Evolutionary conservation across 306 rosid species (phyloP).

Genomic region (Abrus precatorius): DNA sequence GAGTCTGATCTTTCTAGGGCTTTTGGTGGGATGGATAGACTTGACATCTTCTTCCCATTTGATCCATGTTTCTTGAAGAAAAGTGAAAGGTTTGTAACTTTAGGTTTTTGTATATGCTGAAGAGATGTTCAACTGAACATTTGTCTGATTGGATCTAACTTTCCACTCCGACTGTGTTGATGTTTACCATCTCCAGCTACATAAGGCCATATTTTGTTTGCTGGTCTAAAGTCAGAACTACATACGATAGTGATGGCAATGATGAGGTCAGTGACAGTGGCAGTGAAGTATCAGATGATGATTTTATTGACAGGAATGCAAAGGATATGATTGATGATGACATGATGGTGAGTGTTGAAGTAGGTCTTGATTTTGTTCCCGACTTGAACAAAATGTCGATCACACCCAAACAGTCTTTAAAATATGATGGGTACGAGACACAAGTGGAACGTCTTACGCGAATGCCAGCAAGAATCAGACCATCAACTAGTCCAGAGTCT

Average conservation of each 20-base stretch:
- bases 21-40: slow-evolving; percentile 88
- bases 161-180: neutral
- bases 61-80: slow-evolving; percentile 82
- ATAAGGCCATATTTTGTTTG: slow-evolving; percentile 69
- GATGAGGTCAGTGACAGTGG: slow-evolving; percentile 65
- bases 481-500: slow-evolving; percentile 72
- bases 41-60: slow-evolving; percentile 91
- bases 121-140: neutral
- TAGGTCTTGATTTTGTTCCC: slow-evolving; percentile 38
- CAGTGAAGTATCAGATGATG: slow-evolving; percentile 54
- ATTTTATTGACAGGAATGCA: slow-evolving; percentile 41
- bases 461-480: slow-evolving; percentile 73
- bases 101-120: neutral
- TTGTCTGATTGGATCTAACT: slow-evolving; percentile 9
- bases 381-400: slow-evolving; percentile 71
- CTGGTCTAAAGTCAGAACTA: slow-evolving; percentile 84
- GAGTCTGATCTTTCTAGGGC: slow-evolving; percentile 82
- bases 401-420: slow-evolving; percentile 59
- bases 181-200: slow-evolving; percentile 55
- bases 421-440: neutral
- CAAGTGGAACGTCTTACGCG: slow-evolving; percentile 5
- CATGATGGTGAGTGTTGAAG: slow-evolving; percentile 51
- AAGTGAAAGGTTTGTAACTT: slow-evolving; percentile 70
- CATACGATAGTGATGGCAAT: slow-evolving; percentile 53
- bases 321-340: slow-evolving; percentile 52